phyloP scores from a whole-genome alignment of 139 green algal species.

The Coelastrella sp. region DNA sequence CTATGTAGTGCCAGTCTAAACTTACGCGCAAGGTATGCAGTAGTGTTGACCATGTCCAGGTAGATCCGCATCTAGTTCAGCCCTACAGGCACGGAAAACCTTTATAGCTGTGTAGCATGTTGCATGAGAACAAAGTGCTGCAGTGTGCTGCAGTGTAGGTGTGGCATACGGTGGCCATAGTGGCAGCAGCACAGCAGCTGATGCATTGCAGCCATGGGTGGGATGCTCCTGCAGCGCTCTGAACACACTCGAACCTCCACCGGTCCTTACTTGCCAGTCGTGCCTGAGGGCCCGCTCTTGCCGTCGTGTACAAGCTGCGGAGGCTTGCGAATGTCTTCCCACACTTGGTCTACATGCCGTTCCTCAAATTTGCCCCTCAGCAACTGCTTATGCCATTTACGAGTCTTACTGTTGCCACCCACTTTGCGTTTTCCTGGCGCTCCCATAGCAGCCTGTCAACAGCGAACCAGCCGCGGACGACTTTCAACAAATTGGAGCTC shows the following conservation, averaged over 20 bases:
- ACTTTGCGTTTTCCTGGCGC: conserved; percentile 52
- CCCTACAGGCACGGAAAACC: conserved; percentile 52
- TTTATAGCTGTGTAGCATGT: background rate
- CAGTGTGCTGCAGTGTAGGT: background rate
- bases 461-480: background rate
- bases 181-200: no score
- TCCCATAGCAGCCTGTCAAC: background rate
- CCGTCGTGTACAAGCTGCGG: conserved; percentile 68
- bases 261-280: conserved; percentile 51
- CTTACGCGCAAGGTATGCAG: conserved; percentile 73
- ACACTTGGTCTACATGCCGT: conserved; percentile 86
- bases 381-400: conserved; percentile 67
- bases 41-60: conserved; percentile 77
- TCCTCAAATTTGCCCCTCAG: conserved; percentile 66
- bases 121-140: background rate
- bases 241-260: background rate
- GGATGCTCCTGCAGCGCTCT: no score
- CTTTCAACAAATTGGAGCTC: no score
- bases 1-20: no score
- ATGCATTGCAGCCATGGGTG: no score
- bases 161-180: no score
- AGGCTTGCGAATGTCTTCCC: conserved; percentile 84
- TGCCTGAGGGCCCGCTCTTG: conserved; percentile 77
- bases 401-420: conserved; percentile 55
- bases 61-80: conserved; percentile 82